phyloP scores from a whole-genome alignment of 129 eudicot species.

The Centrapalus pauciflorus region DNA sequence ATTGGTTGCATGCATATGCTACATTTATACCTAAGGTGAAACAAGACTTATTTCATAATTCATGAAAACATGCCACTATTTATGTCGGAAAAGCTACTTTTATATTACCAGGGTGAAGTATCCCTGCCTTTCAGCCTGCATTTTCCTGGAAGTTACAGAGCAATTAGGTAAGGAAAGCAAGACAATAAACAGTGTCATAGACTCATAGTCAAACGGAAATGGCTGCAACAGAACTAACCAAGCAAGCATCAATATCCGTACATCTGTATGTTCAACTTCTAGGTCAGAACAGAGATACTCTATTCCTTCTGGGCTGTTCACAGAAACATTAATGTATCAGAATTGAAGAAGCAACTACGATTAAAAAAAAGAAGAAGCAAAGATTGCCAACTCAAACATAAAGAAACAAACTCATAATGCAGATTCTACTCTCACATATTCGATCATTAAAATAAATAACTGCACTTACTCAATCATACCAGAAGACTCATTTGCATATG shows the following conservation, averaged over 20 bases:
- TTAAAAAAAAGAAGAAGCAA: background rate
- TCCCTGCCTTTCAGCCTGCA: slow-evolving; percentile 93
- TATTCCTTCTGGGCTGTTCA: slow-evolving; percentile 87
- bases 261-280: slow-evolving; percentile 89
- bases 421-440: background rate
- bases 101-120: slow-evolving; percentile 79
- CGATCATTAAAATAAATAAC: background rate
- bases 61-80: background rate
- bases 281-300: slow-evolving; percentile 79
- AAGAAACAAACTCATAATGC: background rate
- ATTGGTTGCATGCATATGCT: background rate
- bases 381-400: background rate
- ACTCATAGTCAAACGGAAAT: background rate
- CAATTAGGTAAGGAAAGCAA: slow-evolving; percentile 4
- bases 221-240: slow-evolving; percentile 47
- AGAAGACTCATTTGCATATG: slow-evolving; percentile 59
- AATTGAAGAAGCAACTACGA: slow-evolving; percentile 2
- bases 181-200: background rate
- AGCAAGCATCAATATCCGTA: slow-evolving; percentile 91
- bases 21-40: background rate
- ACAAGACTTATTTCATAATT: background rate
- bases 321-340: slow-evolving; percentile 15
- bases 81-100: background rate
- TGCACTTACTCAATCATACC: slow-evolving; percentile 81
- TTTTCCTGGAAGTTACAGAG: slow-evolving; percentile 58